Conservation (phyloP, 345 rosid genomes). For the Streptanthus diversifolius region DNA sequence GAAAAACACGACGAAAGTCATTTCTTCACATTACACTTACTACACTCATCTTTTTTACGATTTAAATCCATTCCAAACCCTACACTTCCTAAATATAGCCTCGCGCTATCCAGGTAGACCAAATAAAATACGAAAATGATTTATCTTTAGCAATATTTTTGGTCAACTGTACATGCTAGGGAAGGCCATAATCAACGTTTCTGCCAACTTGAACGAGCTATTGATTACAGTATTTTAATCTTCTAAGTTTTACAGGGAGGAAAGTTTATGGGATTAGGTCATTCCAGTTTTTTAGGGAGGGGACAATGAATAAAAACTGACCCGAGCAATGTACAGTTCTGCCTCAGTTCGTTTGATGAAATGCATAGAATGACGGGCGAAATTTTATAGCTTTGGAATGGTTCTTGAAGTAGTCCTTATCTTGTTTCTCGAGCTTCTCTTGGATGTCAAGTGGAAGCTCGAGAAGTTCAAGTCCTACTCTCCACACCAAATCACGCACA, state of each 20-base stretch:
- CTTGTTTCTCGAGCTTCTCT: slow-evolving; percentile 60
- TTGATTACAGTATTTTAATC: neutral
- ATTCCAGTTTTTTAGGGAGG: neutral
- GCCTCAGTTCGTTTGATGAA: slow-evolving; percentile 92
- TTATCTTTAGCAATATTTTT: neutral
- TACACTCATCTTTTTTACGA: neutral
- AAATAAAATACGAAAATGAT: no score
- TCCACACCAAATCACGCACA: slow-evolving; percentile 70
- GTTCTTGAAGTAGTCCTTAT: slow-evolving; percentile 63
- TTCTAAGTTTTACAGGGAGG: neutral
- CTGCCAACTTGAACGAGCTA: neutral
- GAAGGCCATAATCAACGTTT: neutral
- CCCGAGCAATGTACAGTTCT: slow-evolving; percentile 80
- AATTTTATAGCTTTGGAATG: slow-evolving; percentile 70
- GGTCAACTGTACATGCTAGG: neutral
- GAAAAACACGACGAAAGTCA: neutral
- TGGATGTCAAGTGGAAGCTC: slow-evolving; percentile 73
- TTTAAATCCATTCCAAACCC: neutral
- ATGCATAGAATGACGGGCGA: slow-evolving; percentile 83
- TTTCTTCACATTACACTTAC: neutral
- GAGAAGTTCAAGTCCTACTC: slow-evolving; percentile 60
- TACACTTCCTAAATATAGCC: neutral
- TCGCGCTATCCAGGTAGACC: neutral
- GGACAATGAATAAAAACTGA: slow-evolving; percentile 31
- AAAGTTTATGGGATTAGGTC: neutral